Evolutionary conservation across 1,139 yeast species (phyloP).

Genomic region (Blastobotrys apis): DNA sequence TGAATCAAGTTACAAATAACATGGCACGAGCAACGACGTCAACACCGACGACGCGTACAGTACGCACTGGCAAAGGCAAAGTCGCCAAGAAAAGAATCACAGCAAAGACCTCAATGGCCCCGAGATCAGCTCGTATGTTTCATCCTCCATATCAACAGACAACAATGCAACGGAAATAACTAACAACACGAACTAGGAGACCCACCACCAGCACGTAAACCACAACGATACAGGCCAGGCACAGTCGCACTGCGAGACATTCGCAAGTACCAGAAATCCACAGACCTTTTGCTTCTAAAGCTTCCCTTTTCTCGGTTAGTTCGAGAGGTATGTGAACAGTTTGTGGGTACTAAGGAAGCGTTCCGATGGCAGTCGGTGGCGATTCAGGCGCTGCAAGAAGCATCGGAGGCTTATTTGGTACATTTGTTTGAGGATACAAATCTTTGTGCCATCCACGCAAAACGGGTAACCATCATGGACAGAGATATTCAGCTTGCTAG

Average conservation of each 20-base stretch:
- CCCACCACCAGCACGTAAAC: constrained; percentile 25
- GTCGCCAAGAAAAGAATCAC: constrained; percentile 12
- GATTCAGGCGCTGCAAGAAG: constrained; percentile 83
- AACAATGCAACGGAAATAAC: background rate
- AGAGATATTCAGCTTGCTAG: constrained; percentile 90
- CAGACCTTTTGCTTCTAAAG: constrained; percentile 73
- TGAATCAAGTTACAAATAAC: background rate
- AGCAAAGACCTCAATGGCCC: background rate
- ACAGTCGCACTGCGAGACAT: constrained; percentile 74
- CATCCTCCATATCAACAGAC: background rate
- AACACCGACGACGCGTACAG: constrained; percentile 3
- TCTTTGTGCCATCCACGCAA: constrained; percentile 87
- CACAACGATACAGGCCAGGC: constrained; percentile 65
- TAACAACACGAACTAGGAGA: constrained; percentile 3
- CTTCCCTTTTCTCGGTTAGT: constrained; percentile 88
- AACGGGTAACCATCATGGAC: constrained; percentile 90
- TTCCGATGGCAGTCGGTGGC: constrained; percentile 91
- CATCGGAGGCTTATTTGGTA: constrained; percentile 83
- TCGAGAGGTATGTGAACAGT: constrained; percentile 75
- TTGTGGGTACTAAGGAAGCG: constrained; percentile 44
- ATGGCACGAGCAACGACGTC: constrained; percentile 14
- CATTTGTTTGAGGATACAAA: constrained; percentile 88
- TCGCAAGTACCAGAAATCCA: constrained; percentile 67
- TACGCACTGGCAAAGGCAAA: constrained; percentile 14
- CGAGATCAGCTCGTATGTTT: too few species aligned